Percentiles rank a stretch among this genome's conserved stretches.
Evolutionary conservation across 495 filamentous ascomycete genomes (phyloP).

Genomic region (Aspergillus saccharolyticus): DNA sequence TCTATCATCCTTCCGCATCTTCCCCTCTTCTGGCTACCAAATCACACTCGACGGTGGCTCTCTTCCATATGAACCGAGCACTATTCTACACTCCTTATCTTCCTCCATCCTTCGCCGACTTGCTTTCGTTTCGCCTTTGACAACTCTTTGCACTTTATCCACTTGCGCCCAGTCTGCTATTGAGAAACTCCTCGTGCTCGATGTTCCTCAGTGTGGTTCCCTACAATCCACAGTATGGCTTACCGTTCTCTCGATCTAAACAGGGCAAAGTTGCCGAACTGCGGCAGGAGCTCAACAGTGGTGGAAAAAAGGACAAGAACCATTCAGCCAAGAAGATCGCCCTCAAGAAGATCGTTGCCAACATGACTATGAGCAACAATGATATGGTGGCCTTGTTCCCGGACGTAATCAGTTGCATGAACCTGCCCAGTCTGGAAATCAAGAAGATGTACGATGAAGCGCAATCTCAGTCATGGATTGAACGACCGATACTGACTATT

Average conservation of each 20-base stretch:
- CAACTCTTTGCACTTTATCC: neutral
- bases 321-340: conserved; percentile 95
- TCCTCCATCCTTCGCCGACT: neutral
- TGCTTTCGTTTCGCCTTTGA: neutral
- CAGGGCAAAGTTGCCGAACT: conserved; percentile 99
- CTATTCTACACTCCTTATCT: neutral
- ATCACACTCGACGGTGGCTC: neutral
- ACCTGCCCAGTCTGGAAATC: conserved; percentile 88
- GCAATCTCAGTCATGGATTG: neutral
- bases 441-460: conserved; percentile 85
- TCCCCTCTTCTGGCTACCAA: conserved; percentile 9
- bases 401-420: conserved; percentile 92
- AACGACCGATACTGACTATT: conserved; percentile 23
- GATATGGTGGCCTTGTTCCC: conserved; percentile 98
- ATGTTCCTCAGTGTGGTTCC: conserved; percentile 33
- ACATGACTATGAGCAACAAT: conserved; percentile 99
- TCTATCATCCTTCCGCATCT: conserved; percentile 14
- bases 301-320: conserved; percentile 98
- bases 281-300: conserved; percentile 86
- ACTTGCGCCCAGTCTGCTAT: neutral
- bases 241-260: conserved; percentile 35
- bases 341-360: conserved; percentile 98
- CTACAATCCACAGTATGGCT: conserved; percentile 29
- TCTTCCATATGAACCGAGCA: neutral
- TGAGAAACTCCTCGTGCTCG: neutral